A percentile compares a stretch with the other conserved stretches of the same genome.
phyloP scores from a whole-genome alignment of 495 filamentous ascomycete genomes.

The Glonium stellatum region DNA sequence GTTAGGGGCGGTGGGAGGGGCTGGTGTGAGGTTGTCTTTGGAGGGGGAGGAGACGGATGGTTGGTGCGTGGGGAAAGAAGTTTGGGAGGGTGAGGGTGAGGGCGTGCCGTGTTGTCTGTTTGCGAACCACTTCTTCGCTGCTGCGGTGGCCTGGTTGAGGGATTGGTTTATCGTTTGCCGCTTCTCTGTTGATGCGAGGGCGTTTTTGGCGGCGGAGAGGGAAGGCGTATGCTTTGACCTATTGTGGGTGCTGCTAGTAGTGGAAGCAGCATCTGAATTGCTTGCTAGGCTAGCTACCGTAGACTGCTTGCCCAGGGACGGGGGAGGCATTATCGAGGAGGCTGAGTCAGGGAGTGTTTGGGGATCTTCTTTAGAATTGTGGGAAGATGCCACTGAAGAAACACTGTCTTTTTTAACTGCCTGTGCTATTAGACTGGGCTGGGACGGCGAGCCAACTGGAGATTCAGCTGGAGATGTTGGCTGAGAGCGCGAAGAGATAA shows the following conservation, averaged over 20 bases:
- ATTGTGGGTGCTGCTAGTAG: slow-evolving; percentile 8
- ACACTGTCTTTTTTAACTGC: slow-evolving; percentile 38
- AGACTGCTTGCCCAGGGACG: neutral
- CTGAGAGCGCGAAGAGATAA: slow-evolving; percentile 56
- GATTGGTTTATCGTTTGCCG: slow-evolving; percentile 23
- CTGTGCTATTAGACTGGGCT: neutral
- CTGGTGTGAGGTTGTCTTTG: neutral
- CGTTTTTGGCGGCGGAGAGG: neutral
- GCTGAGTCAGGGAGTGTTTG: neutral
- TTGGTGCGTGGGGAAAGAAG: neutral
- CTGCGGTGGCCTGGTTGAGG: slow-evolving; percentile 21
- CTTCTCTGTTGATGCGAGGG: slow-evolving; percentile 7
- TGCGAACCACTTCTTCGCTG: slow-evolving; percentile 26
- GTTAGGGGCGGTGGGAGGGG: neutral
- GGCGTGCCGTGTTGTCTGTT: slow-evolving; percentile 4
- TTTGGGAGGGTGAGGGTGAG: neutral
- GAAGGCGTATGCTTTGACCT: neutral
- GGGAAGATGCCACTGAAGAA: slow-evolving; percentile 2
- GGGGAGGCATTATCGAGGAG: neutral
- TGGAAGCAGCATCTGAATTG: slow-evolving; percentile 1
- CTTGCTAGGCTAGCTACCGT: neutral
- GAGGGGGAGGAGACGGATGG: neutral
- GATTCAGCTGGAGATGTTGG: slow-evolving; percentile 50
- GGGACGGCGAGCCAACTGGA: slow-evolving; percentile 39
- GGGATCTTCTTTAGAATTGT: slow-evolving; percentile 16